Base-by-base conservation (phyloP, 2,329 filamentous ascomycete species). In the Paradendryphiella salina region DNA sequence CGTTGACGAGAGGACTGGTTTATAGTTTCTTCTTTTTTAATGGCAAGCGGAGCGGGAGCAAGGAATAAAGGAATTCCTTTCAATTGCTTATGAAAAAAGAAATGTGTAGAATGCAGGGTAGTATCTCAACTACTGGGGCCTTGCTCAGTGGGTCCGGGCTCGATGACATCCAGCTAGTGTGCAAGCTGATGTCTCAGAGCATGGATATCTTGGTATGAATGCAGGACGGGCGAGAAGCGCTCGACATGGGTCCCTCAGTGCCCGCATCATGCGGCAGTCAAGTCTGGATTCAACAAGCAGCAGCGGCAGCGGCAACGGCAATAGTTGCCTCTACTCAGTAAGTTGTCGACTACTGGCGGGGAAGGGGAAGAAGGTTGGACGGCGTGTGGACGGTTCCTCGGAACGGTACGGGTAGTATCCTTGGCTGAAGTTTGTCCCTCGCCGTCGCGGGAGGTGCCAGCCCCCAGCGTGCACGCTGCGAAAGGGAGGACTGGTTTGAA, bases 131-230 rank as follows among this genome's bases (percentile, higher is more conserved):
- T 20, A 11, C 23, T 40, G 37, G 17, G 37, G 23, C 37, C 15
- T 18, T 15, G 5, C n/a, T 15, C 11, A n/a, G 37, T 17, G 36
- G 36, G 36, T n/a, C 20, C 7, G 8, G 10, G 26, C 37, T 40
- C 37, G 7, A 23, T 33, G 39, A 33, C 39, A 42, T 17, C 18
- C 18, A 21, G 40, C 47, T 39, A 28, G 43, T 33, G 33, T 21
- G 15, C 32, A 31, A 40, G 34, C 20, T 7, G 23, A 26, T 9
- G 23, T 26, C 23, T 7, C 8, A 9, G 29, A 29, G 34, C 47
- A 50, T 50, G 47, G 41, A 34, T 50, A 46, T 26, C 34, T 35
- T 34, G 47, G 47, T n/a, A 38, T 31, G 15, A n/a, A n/a, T 45
- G 28, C 39, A 29, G 32, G 28, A 18, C 39, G 20, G 32, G 35